Conservation (phyloP, 345 rosid species). For the Ceriops decandra region DNA sequence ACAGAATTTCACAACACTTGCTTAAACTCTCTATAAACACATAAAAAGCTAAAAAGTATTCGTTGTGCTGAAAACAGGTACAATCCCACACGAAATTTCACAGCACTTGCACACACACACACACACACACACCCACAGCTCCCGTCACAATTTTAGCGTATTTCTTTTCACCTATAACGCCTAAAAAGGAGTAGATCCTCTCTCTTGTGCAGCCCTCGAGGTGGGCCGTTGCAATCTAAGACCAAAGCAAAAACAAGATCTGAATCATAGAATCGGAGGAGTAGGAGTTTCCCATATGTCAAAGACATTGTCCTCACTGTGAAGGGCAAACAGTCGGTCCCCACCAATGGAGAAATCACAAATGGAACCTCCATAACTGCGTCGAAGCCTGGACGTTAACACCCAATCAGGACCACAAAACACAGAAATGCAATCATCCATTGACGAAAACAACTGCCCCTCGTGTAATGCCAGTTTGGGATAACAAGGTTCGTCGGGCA, state of each 20-base stretch:
- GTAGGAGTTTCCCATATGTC: constrained; percentile 92
- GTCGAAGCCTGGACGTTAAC: constrained; percentile 70
- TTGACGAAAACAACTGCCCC: constrained; percentile 88
- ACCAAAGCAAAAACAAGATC: constrained; percentile 12
- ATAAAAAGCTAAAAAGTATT: neutral
- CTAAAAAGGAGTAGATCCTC: constrained; percentile 11
- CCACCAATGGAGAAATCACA: constrained; percentile 93
- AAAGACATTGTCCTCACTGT: constrained; percentile 88
- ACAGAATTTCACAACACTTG: constrained; percentile 6
- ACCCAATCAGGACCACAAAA: constrained; percentile 89
- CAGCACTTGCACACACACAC: neutral
- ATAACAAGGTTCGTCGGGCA: constrained; percentile 89
- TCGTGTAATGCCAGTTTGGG: constrained; percentile 81
- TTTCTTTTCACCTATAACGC: constrained; percentile 13
- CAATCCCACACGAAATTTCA: constrained; percentile 13
- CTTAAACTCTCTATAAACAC: constrained; percentile 18
- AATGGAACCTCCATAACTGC: constrained; percentile 74
- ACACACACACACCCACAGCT: constrained; percentile 6
- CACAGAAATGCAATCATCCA: constrained; percentile 86
- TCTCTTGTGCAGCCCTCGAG: neutral
- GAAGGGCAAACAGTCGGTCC: constrained; percentile 84
- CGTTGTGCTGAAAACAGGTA: constrained; percentile 4
- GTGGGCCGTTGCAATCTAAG: constrained; percentile 8
- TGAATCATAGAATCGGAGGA: constrained; percentile 55
- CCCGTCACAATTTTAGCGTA: too few species aligned